phyloP scores from a whole-genome alignment of 2,329 filamentous ascomycete species.

The Didymella pinodella region DNA sequence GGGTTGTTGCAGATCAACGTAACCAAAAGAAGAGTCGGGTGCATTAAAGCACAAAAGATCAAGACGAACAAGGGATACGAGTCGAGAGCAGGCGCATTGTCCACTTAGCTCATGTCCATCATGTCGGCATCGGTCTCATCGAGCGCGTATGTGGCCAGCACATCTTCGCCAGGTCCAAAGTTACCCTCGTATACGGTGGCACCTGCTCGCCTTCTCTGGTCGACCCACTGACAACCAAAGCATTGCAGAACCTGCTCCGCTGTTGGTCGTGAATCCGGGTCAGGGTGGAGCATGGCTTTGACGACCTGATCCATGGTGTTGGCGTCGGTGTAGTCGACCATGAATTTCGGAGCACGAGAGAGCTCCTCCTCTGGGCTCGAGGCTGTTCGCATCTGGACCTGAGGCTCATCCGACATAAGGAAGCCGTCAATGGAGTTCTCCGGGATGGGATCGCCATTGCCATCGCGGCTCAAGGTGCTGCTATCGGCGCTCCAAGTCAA shows the following conservation, averaged over 20 bases:
- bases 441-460: slow-evolving; percentile 56
- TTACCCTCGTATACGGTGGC: slow-evolving; percentile 97
- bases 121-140: slow-evolving; percentile 55
- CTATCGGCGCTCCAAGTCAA: slow-evolving; percentile 81
- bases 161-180: slow-evolving; percentile 81
- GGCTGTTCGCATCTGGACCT: slow-evolving; percentile 42
- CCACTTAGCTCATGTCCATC: slow-evolving; percentile 60
- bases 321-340: slow-evolving; percentile 76
- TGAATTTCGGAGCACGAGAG: slow-evolving; percentile 80
- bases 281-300: slow-evolving; percentile 83
- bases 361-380: slow-evolving; percentile 60
- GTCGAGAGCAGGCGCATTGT: neutral
- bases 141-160: slow-evolving; percentile 56
- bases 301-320: slow-evolving; percentile 86
- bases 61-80: neutral
- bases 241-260: slow-evolving; percentile 76
- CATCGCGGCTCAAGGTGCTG: slow-evolving; percentile 72
- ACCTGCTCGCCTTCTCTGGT: slow-evolving; percentile 77
- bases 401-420: slow-evolving; percentile 49
- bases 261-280: slow-evolving; percentile 75
- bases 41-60: neutral
- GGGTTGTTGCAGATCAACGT: slow-evolving; percentile 17
- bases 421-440: slow-evolving; percentile 38
- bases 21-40: slow-evolving; percentile 12
- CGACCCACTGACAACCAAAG: slow-evolving; percentile 81